Conservation (phyloP, 805 yeast species). For the Zygosaccharomyces rouxii region DNA sequence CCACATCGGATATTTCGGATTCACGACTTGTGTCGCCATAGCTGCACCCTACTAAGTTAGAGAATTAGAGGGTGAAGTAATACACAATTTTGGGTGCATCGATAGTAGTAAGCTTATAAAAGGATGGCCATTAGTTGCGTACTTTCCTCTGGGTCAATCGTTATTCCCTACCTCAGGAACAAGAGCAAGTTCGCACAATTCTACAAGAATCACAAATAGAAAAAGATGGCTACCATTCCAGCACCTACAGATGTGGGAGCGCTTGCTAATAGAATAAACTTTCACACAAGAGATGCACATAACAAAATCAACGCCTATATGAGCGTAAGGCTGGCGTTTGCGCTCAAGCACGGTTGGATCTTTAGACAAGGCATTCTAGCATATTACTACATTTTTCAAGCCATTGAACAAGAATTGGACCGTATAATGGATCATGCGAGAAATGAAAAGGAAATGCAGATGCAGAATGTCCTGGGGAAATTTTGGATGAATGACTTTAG, state of each 20-base stretch:
- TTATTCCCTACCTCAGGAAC: background rate
- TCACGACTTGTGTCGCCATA: slow-evolving; percentile 4
- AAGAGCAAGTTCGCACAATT: background rate
- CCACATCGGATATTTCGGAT: slow-evolving; percentile 17
- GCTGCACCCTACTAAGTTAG: slow-evolving; percentile 6
- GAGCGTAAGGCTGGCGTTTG: slow-evolving; percentile 66
- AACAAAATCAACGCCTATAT: slow-evolving; percentile 65
- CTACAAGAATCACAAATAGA: slow-evolving; percentile 1
- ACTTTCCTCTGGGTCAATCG: background rate
- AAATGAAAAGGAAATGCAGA: slow-evolving; percentile 52
- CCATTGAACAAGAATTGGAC: slow-evolving; percentile 51
- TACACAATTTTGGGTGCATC: slow-evolving; percentile 1
- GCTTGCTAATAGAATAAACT: slow-evolving; percentile 74
- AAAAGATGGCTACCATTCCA: slow-evolving; percentile 48
- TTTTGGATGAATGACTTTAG: slow-evolving; percentile 71
- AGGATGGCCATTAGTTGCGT: background rate
- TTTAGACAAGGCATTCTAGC: slow-evolving; percentile 78
- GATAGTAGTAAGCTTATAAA: background rate
- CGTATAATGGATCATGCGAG: slow-evolving; percentile 40
- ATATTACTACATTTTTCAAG: slow-evolving; percentile 62
- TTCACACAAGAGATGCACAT: slow-evolving; percentile 61
- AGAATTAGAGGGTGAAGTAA: background rate
- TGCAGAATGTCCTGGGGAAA: slow-evolving; percentile 43
- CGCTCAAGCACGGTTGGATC: slow-evolving; percentile 67
- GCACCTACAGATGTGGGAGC: slow-evolving; percentile 80